Conservation (phyloP, 2,329 filamentous ascomycete genomes). For the Diaporthe amygdali region DNA sequence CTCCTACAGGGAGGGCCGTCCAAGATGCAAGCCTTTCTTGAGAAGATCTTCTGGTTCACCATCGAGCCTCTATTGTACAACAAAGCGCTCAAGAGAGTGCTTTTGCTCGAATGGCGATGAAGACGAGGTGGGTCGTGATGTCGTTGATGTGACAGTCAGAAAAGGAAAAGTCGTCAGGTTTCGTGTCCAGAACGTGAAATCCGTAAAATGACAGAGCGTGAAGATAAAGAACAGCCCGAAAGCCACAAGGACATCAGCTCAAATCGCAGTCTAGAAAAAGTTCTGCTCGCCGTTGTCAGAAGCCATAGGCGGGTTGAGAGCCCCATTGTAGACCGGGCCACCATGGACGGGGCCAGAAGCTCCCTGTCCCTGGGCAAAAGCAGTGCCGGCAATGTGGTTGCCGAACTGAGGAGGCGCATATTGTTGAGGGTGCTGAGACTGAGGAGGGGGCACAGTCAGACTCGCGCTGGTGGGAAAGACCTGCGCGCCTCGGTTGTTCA, state of each 20-base stretch:
- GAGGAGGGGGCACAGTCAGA: constrained; percentile 29
- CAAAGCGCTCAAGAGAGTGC: constrained; percentile 20
- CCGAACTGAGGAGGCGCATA: constrained; percentile 25
- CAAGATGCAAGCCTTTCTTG: constrained; percentile 10
- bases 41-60: constrained; percentile 18
- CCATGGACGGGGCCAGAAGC: constrained; percentile 21
- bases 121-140: constrained; percentile 23
- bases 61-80: constrained; percentile 26
- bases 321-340: constrained; percentile 31
- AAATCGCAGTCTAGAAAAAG: constrained; percentile 31
- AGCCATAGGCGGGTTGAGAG: constrained; percentile 24
- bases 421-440: constrained; percentile 31
- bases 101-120: constrained; percentile 26
- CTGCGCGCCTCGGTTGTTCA: constrained; percentile 32
- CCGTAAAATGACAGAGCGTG: constrained; percentile 15
- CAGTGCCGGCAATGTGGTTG: constrained; percentile 15
- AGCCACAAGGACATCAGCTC: not conserved
- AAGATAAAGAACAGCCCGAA: not conserved
- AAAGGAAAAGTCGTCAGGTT: constrained; percentile 23
- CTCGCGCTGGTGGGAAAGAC: constrained; percentile 28
- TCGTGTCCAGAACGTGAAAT: constrained; percentile 18
- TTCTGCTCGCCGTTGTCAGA: constrained; percentile 27
- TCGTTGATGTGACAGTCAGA: constrained; percentile 31
- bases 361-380: constrained; percentile 17
- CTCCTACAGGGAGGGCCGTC: not conserved